Evolutionary conservation across 176 grass and related monocot species (phyloP).

Genomic region (Rhynchospora pubera): DNA sequence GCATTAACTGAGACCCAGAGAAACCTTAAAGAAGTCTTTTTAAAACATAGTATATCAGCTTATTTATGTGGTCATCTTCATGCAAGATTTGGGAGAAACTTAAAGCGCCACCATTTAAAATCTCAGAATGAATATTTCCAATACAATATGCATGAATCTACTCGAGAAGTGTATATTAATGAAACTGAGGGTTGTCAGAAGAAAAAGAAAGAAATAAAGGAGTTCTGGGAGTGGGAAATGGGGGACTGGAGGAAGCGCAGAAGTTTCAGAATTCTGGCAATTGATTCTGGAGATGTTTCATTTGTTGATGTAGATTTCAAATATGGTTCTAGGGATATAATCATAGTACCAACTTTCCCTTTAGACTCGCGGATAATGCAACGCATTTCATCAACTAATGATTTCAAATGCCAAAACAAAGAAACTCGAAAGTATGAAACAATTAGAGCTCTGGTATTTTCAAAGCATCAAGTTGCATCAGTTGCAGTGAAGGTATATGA

Average conservation of each 20-base stretch:
- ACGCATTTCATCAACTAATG: slow-evolving; percentile 44
- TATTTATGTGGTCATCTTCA: slow-evolving; percentile 95
- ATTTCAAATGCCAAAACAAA: slow-evolving; percentile 50
- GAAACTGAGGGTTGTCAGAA: slow-evolving; percentile 44
- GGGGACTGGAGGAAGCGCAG: slow-evolving; percentile 84
- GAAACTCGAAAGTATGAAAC: slow-evolving; percentile 53
- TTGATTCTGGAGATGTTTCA: slow-evolving; percentile 85
- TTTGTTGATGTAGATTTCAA: slow-evolving; percentile 90
- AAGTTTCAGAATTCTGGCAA: slow-evolving; percentile 73
- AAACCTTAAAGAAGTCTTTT: slow-evolving; percentile 73
- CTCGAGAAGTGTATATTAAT: slow-evolving; percentile 2
- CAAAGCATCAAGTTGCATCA: slow-evolving; percentile 58
- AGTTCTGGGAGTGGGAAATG: slow-evolving; percentile 99
- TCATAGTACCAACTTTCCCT: slow-evolving; percentile 86
- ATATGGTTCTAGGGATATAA: slow-evolving; percentile 71
- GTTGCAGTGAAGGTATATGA: slow-evolving; percentile 84
- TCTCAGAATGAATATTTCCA: slow-evolving; percentile 55
- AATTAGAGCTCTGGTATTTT: slow-evolving; percentile 85
- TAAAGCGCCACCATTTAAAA: slow-evolving; percentile 57
- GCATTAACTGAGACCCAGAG: slow-evolving; percentile 67
- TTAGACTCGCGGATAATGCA: slow-evolving; percentile 97
- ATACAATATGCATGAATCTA: slow-evolving; percentile 62
- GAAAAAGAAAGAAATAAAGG: slow-evolving; percentile 34
- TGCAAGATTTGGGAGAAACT: slow-evolving; percentile 84
- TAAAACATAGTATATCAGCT: slow-evolving; percentile 73